Evolutionary conservation across 352 stramenopile genomes (phyloP), one percentile per base, ranked within the genome.

Genomic region (Chrysophaeum taylorii): DNA sequence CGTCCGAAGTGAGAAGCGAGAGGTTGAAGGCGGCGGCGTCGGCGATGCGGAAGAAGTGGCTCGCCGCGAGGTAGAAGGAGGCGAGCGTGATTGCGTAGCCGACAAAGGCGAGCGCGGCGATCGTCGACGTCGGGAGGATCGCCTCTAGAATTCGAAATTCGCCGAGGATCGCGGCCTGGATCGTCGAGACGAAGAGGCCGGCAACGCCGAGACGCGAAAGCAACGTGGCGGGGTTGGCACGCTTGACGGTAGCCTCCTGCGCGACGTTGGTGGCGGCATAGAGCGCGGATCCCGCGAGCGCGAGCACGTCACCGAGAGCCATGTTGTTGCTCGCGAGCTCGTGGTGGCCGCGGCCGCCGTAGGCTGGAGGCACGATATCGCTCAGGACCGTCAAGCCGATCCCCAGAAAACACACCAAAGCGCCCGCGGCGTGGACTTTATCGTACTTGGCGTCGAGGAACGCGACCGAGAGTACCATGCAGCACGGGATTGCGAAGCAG

Each of bases 11-110:
- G 73, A 98, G 89, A 66, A 98, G 76, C 15, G 89, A 96, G 50
- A 98, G 77, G 81, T 98, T 98, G 75, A 98, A 92, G 33, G 97
- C 78, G 14, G 92, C 92, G 12, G 93, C 90, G 84, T 98, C 93
- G 41, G 84, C 87, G 15, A 83, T 81, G 36, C 87, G 84, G 36
- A 92, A 72, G 64, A 93, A 93, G 15, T 69, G 82, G 64, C 87
- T 92, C 2, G 86, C 94, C 62, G 82, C 84, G 21, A 85, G 85
- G 81, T 97, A 97, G 82, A 96, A 88, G 33, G 45, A 42, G 37
- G 7, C 70, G 50, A 60, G 37, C 25, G 60, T 43, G 29, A 73
- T 62, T 4, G 39, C 45, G n/a, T 14, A 36, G 45, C 7, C 45
- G 61, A 43, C 33, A 69, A n/a, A 42, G 36, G 9, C 37, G 64